Evolutionary conservation across 78 protist genomes (phyloP).

Genomic region (Bigelowiella natans): DNA sequence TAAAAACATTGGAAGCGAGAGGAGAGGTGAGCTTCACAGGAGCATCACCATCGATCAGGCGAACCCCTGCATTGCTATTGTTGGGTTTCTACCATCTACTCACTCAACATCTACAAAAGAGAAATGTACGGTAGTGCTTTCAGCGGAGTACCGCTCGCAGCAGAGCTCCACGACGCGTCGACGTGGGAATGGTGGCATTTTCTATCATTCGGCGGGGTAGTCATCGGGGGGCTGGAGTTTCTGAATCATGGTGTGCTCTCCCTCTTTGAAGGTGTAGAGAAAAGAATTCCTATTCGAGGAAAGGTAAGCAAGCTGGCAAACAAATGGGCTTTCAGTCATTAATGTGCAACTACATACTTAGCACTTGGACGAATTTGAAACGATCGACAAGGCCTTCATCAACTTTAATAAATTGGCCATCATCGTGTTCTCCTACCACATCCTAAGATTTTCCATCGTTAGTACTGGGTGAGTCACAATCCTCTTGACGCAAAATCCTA

Average conservation of each 20-base stretch:
- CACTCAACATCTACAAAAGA: no score
- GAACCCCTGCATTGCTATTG: no score
- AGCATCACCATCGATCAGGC: no score
- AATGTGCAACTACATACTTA: neutral
- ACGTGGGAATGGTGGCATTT: neutral
- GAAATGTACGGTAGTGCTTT: no score
- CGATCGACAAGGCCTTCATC: neutral
- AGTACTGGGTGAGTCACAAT: neutral
- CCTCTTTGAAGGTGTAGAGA: neutral
- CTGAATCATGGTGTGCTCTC: neutral
- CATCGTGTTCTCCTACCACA: constrained; percentile 1
- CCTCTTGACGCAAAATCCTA: neutral
- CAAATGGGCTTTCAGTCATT: neutral
- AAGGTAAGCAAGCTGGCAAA: neutral
- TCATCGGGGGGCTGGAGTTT: neutral
- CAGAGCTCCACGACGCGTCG: neutral
- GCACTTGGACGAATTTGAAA: neutral
- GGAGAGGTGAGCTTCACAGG: no score
- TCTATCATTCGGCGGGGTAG: neutral
- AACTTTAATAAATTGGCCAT: neutral
- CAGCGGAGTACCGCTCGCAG: no score
- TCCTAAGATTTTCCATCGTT: neutral
- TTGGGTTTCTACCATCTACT: no score
- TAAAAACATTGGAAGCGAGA: no score
- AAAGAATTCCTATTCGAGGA: neutral